phyloP scores from a whole-genome alignment of 768 basidiomycete genomes.

The Tulasnella sp. region DNA sequence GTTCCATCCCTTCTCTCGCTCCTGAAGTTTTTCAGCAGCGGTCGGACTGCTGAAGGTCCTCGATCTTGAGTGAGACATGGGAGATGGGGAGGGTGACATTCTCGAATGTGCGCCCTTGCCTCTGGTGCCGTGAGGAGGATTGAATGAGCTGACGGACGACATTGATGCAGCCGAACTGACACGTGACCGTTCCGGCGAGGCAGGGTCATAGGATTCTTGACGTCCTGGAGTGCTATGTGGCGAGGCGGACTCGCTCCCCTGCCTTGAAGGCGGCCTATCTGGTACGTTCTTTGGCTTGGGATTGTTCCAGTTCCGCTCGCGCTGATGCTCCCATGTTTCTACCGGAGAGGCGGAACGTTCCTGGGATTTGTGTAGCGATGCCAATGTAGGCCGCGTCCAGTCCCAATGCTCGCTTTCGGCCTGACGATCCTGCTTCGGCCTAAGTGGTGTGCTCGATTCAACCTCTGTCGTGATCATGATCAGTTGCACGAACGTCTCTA shows the following conservation, averaged over 20 bases:
- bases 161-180: not conserved
- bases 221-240: not conserved
- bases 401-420: not conserved
- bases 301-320: conserved; percentile 11
- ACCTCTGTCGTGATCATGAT: conserved; percentile 7
- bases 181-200: not conserved
- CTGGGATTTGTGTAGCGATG: not conserved
- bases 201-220: not conserved
- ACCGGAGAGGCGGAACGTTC: not conserved
- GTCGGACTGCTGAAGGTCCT: not conserved
- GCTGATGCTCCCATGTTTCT: conserved; percentile 3
- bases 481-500: not conserved
- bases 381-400: not conserved
- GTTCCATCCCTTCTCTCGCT: conserved; percentile 4
- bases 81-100: conserved; percentile 1
- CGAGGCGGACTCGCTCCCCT: not conserved
- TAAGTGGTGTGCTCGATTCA: conserved; percentile 13
- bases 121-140: not conserved
- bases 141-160: not conserved
- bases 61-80: not conserved
- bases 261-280: not conserved
- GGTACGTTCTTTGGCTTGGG: not conserved
- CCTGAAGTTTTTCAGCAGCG: conserved; percentile 1
- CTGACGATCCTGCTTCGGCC: not conserved
- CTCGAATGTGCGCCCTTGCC: not conserved